Conservation (phyloP, 2,329 filamentous ascomycete species). For the Arthrobotrys entomopaga region DNA sequence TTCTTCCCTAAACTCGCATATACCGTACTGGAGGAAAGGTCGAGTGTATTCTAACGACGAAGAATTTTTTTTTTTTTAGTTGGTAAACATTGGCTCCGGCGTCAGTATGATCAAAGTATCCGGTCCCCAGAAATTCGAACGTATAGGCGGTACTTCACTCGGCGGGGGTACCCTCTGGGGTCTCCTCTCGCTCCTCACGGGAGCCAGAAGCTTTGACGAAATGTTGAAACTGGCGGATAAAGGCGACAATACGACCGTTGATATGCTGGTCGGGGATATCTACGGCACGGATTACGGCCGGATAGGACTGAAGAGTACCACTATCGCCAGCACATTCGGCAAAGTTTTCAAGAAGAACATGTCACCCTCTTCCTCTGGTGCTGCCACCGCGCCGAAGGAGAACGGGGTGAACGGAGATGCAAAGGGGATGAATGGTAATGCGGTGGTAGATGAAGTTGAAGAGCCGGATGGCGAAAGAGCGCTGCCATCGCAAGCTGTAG, state of each 20-base stretch:
- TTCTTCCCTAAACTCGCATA: too few relatives aligned
- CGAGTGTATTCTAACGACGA: not conserved
- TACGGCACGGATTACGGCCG: conserved; percentile 96
- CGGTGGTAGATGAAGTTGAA: conserved; percentile 56
- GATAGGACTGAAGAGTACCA: conserved; percentile 93
- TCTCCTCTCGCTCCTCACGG: conserved; percentile 86
- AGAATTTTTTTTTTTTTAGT: conserved; percentile 58
- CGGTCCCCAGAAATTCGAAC: conserved; percentile 83
- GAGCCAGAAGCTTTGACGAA: conserved; percentile 87
- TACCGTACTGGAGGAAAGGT: too few relatives aligned
- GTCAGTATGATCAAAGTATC: conserved; percentile 98
- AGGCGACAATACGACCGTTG: conserved; percentile 91
- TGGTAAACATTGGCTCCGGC: conserved; percentile 97
- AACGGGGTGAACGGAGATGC: conserved; percentile 78
- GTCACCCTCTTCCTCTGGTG: not conserved
- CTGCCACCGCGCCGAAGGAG: conserved; percentile 73
- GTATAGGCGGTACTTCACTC: conserved; percentile 83
- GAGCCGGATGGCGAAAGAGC: conserved; percentile 11
- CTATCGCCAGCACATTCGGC: conserved; percentile 95
- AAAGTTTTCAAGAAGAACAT: conserved; percentile 88
- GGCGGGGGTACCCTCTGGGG: conserved; percentile 99
- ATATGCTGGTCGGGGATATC: conserved; percentile 97
- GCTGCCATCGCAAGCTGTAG: conserved; percentile 20
- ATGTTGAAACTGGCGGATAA: conserved; percentile 92
- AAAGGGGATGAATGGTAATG: conserved; percentile 74